Percentiles rank a stretch among this genome's conserved stretches.
Evolutionary conservation across 2,329 filamentous ascomycete species (phyloP).

Genomic region (Volutella citrinella): DNA sequence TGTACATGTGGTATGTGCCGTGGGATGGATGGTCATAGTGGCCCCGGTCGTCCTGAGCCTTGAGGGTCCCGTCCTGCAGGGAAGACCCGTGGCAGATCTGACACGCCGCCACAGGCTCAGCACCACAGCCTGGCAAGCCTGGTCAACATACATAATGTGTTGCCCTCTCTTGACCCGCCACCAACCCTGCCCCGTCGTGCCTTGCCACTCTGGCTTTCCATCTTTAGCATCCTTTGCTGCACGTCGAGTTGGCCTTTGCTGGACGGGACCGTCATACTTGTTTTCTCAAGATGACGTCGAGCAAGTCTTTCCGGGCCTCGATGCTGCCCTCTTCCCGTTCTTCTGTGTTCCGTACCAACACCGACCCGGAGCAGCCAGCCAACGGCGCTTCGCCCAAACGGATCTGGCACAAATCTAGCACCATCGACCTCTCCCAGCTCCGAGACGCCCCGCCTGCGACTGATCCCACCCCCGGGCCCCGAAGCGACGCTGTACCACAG

Average conservation of each 20-base stretch:
- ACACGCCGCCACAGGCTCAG: constrained; percentile 24
- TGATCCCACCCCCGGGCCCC: constrained; percentile 8
- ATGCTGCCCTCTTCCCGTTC: constrained; percentile 35
- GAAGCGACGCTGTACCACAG: constrained; percentile 21
- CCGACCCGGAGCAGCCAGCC: constrained; percentile 20
- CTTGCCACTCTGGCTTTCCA: constrained; percentile 18
- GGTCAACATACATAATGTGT: constrained; percentile 12
- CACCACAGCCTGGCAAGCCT: not conserved
- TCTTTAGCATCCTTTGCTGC: constrained; percentile 27
- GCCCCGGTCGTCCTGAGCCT: constrained; percentile 11
- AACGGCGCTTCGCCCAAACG: constrained; percentile 18
- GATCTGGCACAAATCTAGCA: constrained; percentile 21
- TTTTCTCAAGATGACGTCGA: constrained; percentile 44
- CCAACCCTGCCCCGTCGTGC: constrained; percentile 7
- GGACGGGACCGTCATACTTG: constrained; percentile 28
- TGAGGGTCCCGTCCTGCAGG: constrained; percentile 19
- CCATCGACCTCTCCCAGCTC: constrained; percentile 20
- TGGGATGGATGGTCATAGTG: too few species aligned
- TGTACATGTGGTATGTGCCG: too few species aligned
- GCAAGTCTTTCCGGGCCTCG: constrained; percentile 41
- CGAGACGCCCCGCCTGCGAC: constrained; percentile 12
- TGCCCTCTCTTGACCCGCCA: constrained; percentile 1
- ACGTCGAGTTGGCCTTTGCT: constrained; percentile 27
- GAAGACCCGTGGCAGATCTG: constrained; percentile 27
- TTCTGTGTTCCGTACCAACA: constrained; percentile 32